phyloP scores from a whole-genome alignment of 2,329 filamentous ascomycete genomes.

The Phyllosticta capitalensis region DNA sequence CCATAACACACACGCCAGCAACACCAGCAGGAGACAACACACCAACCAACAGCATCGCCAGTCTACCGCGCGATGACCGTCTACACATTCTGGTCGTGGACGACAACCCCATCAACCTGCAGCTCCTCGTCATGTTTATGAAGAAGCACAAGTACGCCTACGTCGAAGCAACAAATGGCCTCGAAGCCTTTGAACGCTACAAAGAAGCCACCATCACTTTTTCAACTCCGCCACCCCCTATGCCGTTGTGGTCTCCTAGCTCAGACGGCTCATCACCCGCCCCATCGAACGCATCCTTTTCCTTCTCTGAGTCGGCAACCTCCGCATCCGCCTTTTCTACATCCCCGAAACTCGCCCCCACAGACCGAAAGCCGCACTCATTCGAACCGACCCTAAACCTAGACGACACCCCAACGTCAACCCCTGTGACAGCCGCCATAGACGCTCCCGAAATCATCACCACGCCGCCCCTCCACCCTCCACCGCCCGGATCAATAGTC shows the following conservation, averaged over 20 bases:
- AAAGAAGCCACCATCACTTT: conserved; percentile 12
- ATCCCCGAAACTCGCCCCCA: background rate
- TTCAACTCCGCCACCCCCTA: background rate
- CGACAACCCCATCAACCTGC: conserved; percentile 32
- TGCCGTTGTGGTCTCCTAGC: background rate
- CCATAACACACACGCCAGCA: background rate
- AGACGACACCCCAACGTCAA: background rate
- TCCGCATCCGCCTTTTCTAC: background rate
- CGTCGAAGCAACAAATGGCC: conserved; percentile 26
- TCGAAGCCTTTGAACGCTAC: conserved; percentile 26
- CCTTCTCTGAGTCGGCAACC: background rate
- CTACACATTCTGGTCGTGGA: conserved; percentile 26
- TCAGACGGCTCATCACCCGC: background rate
- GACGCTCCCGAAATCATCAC: background rate
- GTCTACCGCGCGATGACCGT: background rate
- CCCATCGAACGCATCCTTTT: background rate
- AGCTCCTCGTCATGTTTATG: conserved; percentile 27
- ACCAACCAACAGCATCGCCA: background rate
- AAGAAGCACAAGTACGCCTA: conserved; percentile 27
- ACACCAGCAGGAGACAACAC: background rate
- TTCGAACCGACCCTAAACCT: background rate
- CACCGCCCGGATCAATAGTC: conserved; percentile 13
- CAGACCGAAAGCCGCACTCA: background rate
- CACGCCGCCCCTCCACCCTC: background rate
- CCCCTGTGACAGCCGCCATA: no score